Conservation (phyloP, 129 eudicot genomes). For the Ambrosia trifida region DNA sequence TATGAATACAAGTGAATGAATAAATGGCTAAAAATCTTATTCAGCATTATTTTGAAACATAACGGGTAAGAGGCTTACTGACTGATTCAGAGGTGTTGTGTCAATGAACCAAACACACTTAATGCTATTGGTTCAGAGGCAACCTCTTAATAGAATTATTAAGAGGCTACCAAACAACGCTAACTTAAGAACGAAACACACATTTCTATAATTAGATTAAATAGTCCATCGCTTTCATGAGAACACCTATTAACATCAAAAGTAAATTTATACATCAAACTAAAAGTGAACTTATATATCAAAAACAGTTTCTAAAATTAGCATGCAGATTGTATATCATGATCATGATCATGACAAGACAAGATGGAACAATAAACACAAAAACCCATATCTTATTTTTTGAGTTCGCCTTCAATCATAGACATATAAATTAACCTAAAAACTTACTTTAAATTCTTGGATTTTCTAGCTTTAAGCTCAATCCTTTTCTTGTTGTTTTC, state of each 20-base stretch:
- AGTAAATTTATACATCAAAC: neutral
- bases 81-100: too few relatives aligned
- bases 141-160: too few relatives aligned
- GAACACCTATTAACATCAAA: neutral
- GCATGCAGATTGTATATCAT: neutral
- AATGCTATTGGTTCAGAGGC: too few relatives aligned
- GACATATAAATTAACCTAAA: neutral
- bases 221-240: neutral
- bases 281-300: neutral
- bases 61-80: too few relatives aligned
- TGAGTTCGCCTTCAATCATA: neutral
- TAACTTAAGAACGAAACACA: neutral
- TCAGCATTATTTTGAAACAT: too few relatives aligned
- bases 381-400: neutral
- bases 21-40: too few relatives aligned
- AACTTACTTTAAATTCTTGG: neutral
- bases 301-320: neutral
- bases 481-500: neutral
- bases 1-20: too few relatives aligned
- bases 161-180: too few relatives aligned
- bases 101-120: too few relatives aligned
- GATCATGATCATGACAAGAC: neutral
- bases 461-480: slow-evolving; percentile 16
- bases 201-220: neutral
- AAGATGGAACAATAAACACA: neutral